Evolutionary conservation across 257 asterid genomes (phyloP).

Genomic region (Petunia axillaris): DNA sequence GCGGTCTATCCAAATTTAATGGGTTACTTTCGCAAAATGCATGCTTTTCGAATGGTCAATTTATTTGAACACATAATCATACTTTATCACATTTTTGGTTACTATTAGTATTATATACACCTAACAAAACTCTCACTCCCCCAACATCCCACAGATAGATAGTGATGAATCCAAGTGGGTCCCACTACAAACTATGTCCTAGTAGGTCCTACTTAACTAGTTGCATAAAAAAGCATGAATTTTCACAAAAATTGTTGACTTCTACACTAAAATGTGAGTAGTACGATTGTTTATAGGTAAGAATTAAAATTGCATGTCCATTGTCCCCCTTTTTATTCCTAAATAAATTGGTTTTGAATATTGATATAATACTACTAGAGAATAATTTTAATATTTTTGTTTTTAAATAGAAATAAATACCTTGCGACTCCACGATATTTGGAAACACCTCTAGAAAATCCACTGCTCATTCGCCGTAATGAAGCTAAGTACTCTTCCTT

Average conservation of each 20-base stretch:
- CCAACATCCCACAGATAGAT: conserved; percentile 12
- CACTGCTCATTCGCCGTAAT: conserved; percentile 68
- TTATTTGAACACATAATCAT: neutral
- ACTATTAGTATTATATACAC: neutral
- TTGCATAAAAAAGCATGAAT: conserved; percentile 4
- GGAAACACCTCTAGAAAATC: conserved; percentile 81
- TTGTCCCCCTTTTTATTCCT: neutral
- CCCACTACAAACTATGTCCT: conserved; percentile 10
- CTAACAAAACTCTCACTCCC: neutral
- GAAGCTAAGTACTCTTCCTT: conserved; percentile 77
- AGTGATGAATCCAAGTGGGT: conserved; percentile 24
- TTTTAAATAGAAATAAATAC: conserved; percentile 35
- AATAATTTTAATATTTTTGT: neutral
- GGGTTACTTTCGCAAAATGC: neutral
- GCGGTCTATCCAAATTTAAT: neutral
- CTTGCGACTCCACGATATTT: conserved; percentile 88
- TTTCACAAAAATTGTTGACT: conserved; percentile 11
- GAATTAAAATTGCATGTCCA: conserved; percentile 7
- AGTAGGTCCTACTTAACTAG: neutral
- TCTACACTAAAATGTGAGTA: neutral
- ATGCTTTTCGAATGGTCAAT: neutral
- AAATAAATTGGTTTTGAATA: neutral
- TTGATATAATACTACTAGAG: neutral
- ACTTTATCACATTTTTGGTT: neutral
- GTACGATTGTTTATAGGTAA: neutral